Percentiles rank a stretch among this genome's conserved stretches.
Conservation (phyloP, 2,329 filamentous ascomycete species). For the Grosmannia penicillata region DNA sequence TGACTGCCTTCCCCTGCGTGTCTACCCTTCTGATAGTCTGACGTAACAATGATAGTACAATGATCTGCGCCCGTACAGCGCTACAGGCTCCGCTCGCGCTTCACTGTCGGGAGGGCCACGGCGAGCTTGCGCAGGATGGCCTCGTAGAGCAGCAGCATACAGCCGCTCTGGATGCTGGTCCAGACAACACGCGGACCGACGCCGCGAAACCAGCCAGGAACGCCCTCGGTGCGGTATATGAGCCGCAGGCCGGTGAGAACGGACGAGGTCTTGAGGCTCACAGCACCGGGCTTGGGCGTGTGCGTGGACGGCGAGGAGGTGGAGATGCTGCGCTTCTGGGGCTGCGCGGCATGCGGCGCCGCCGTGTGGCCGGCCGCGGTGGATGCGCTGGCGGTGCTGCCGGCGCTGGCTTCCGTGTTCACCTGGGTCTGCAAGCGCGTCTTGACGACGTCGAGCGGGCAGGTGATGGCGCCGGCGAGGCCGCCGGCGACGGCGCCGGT, state of each 20-base stretch:
- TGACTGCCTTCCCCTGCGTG: too few relatives aligned
- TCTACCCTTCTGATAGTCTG: too few relatives aligned
- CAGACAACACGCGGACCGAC: conserved; percentile 87
- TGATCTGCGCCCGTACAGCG: too few relatives aligned
- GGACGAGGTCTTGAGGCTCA: conserved; percentile 76
- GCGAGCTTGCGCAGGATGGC: conserved; percentile 68
- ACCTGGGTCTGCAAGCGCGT: conserved; percentile 92
- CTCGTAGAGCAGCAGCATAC: conserved; percentile 94
- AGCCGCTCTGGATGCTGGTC: conserved; percentile 94
- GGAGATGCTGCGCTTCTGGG: conserved; percentile 61
- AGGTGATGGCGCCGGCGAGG: conserved; percentile 85
- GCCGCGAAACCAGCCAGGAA: conserved; percentile 84
- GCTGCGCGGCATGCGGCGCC: conserved; percentile 17
- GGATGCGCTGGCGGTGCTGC: conserved; percentile 12
- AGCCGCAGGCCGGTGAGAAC: conserved; percentile 70
- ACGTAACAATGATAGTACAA: too few relatives aligned
- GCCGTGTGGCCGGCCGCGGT: conserved; percentile 8
- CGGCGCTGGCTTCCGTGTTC: conserved; percentile 19
- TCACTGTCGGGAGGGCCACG: conserved; percentile 22
- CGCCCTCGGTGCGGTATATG: conserved; percentile 80
- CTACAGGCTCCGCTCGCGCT: too few relatives aligned
- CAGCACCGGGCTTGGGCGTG: conserved; percentile 61
- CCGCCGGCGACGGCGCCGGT: conserved; percentile 85
- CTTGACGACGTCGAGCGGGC: conserved; percentile 93
- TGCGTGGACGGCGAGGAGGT: conserved; percentile 82